These are phyloP conservation scores for Populus tremula DNA, from an alignment of 345 rosid genomes.

Conservation along the genomic window DNA sequence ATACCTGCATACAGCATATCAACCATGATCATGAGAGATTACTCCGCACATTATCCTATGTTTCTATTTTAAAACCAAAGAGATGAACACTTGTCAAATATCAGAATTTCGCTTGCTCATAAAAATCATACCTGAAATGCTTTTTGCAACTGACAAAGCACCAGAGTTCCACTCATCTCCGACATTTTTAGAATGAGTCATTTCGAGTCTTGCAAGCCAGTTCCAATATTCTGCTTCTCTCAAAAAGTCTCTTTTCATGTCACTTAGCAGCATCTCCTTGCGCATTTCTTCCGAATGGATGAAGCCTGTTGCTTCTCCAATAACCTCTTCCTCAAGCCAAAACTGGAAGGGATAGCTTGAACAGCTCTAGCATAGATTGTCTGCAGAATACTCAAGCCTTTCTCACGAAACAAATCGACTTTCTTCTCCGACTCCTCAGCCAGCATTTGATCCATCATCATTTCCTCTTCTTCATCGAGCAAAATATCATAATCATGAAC, in stretches of 20 bases:
- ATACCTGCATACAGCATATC: slow-evolving; percentile 47
- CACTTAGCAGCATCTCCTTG: slow-evolving; percentile 49
- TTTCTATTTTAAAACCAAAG: background rate
- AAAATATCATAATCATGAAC: slow-evolving; percentile 49
- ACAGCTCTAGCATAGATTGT: slow-evolving; percentile 66
- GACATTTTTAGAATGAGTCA: slow-evolving; percentile 31
- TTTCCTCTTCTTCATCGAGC: slow-evolving; percentile 44
- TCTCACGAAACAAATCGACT: slow-evolving; percentile 55
- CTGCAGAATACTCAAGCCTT: slow-evolving; percentile 57
- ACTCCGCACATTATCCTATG: background rate
- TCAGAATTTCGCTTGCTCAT: background rate
- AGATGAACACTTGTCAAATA: background rate
- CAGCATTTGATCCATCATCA: slow-evolving; percentile 32
- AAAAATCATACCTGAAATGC: slow-evolving; percentile 59
- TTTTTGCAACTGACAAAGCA: slow-evolving; percentile 40
- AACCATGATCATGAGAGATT: background rate
- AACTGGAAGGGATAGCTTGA: slow-evolving; percentile 66
- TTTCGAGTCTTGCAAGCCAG: slow-evolving; percentile 80
- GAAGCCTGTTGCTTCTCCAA: slow-evolving; percentile 65
- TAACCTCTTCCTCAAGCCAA: slow-evolving; percentile 64
- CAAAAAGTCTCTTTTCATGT: slow-evolving; percentile 73
- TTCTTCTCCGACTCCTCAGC: slow-evolving; percentile 43
- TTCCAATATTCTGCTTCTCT: slow-evolving; percentile 73
- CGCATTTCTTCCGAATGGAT: slow-evolving; percentile 61
- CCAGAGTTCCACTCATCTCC: slow-evolving; percentile 24